A percentile compares a stretch with the other conserved stretches of the same genome.
These are phyloP conservation scores for Nidularia pulvinata DNA, from an alignment of 768 basidiomycete species.

Conservation along the genomic window DNA sequence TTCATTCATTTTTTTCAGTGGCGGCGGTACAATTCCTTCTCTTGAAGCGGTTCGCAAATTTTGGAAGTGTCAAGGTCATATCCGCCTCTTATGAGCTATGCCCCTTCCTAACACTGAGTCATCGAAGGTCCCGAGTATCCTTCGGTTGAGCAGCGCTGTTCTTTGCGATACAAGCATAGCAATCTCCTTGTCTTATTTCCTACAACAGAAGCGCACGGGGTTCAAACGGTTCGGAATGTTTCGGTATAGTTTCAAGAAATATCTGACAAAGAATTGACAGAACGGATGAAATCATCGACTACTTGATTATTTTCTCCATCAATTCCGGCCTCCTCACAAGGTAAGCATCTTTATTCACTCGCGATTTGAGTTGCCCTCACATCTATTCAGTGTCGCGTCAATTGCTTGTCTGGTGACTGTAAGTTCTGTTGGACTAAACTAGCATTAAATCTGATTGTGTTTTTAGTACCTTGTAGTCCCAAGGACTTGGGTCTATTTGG, in stretches of 20 bases:
- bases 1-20: conserved; percentile 10
- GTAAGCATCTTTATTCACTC: conserved; percentile 5
- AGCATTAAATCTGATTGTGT: too few relatives aligned
- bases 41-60: conserved; percentile 16
- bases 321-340: conserved; percentile 27
- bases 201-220: conserved; percentile 27
- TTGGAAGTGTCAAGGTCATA: conserved; percentile 21
- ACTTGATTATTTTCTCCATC: conserved; percentile 27
- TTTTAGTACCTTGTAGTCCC: conserved; percentile 23
- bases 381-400: conserved; percentile 17
- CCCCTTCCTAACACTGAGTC: background rate
- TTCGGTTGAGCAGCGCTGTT: conserved; percentile 25
- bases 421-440: background rate
- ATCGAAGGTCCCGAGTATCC: conserved; percentile 20
- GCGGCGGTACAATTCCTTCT: conserved; percentile 23
- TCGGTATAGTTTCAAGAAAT: too few relatives aligned
- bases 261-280: conserved; percentile 5
- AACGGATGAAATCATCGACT: conserved; percentile 29
- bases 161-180: conserved; percentile 29
- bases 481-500: conserved; percentile 27
- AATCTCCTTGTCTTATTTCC: conserved; percentile 21
- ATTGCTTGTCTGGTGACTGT: conserved; percentile 26
- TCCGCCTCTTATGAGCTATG: background rate
- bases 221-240: conserved; percentile 18
- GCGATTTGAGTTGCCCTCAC: background rate